Conservation (phyloP, 176 grass and related monocot genomes). For the Oryza nivara region DNA sequence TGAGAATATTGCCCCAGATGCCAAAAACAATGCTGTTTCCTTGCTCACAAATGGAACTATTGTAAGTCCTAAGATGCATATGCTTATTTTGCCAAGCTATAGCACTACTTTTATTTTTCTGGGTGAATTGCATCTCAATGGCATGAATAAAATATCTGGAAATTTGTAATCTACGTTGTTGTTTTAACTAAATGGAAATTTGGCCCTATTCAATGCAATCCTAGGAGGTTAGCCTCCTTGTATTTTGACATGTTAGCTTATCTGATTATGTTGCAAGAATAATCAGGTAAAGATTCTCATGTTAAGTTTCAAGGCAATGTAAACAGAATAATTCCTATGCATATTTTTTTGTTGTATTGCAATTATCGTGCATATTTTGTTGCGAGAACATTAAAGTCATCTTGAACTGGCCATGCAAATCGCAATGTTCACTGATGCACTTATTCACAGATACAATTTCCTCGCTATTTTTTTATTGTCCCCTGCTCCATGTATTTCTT, state of each 20-base stretch:
- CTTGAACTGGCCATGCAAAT: background rate
- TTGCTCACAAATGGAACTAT: slow-evolving; percentile 56
- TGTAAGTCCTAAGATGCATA: slow-evolving; percentile 57
- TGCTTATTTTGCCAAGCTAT: slow-evolving; percentile 23
- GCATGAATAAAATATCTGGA: background rate
- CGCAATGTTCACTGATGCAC: background rate
- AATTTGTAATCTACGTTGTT: slow-evolving; percentile 3
- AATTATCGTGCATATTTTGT: too few relatives aligned
- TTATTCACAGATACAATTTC: background rate
- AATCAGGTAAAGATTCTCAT: slow-evolving; percentile 10
- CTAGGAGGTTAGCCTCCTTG: background rate
- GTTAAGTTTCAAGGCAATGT: background rate
- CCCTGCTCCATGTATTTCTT: too few relatives aligned
- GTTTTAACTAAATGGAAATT: slow-evolving; percentile 29
- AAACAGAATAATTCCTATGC: background rate
- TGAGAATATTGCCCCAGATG: slow-evolving; percentile 49
- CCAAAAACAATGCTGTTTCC: slow-evolving; percentile 56
- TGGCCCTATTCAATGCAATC: background rate
- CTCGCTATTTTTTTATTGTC: background rate
- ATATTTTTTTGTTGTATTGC: background rate
- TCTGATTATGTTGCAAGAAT: slow-evolving; percentile 6
- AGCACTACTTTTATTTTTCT: background rate
- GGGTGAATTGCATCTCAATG: background rate
- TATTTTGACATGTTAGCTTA: background rate
- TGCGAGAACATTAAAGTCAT: too few relatives aligned